A percentile compares a stretch with the other conserved stretches of the same genome.
These are phyloP conservation scores for Hypoxylon sp. DNA, from an alignment of 2,329 filamentous ascomycete species.

Conservation along the genomic window DNA sequence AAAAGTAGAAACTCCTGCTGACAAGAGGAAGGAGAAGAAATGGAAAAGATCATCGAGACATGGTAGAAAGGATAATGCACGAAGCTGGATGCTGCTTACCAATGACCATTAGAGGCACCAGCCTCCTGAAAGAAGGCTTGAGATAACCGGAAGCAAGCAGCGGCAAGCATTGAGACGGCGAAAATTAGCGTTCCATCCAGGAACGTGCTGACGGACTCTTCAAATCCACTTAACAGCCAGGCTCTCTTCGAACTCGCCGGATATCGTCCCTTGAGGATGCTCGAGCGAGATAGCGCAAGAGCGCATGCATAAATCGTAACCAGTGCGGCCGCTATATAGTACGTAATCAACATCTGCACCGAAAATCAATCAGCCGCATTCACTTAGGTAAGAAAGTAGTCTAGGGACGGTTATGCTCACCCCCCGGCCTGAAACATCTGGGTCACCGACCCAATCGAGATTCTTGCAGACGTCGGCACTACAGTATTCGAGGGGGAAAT, in stretches of 20 bases:
- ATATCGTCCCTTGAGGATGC: neutral
- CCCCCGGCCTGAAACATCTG: conserved; percentile 44
- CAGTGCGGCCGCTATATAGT: conserved; percentile 38
- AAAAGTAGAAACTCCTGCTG: neutral
- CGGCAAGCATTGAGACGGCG: conserved; percentile 43
- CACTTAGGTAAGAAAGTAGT: neutral
- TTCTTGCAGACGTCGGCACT: conserved; percentile 33
- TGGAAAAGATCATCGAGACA: neutral
- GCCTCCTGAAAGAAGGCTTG: conserved; percentile 22
- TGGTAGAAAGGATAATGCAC: neutral
- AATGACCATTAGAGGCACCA: conserved; percentile 33
- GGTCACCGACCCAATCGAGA: conserved; percentile 43
- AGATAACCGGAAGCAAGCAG: conserved; percentile 39
- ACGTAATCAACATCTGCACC: conserved; percentile 41
- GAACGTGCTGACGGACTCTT: conserved; percentile 36
- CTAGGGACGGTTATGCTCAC: conserved; percentile 6
- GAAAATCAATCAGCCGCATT: neutral
- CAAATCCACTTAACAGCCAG: conserved; percentile 24
- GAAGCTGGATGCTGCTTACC: neutral
- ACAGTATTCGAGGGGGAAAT: conserved; percentile 20
- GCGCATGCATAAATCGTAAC: conserved; percentile 37
- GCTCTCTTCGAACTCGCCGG: conserved; percentile 2
- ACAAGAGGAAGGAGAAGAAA: neutral
- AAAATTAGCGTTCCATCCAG: conserved; percentile 43
- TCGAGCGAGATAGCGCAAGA: conserved; percentile 27